Evolutionary conservation across 1,139 yeast species (phyloP).

Genomic region (Suhomyces choctaworum): DNA sequence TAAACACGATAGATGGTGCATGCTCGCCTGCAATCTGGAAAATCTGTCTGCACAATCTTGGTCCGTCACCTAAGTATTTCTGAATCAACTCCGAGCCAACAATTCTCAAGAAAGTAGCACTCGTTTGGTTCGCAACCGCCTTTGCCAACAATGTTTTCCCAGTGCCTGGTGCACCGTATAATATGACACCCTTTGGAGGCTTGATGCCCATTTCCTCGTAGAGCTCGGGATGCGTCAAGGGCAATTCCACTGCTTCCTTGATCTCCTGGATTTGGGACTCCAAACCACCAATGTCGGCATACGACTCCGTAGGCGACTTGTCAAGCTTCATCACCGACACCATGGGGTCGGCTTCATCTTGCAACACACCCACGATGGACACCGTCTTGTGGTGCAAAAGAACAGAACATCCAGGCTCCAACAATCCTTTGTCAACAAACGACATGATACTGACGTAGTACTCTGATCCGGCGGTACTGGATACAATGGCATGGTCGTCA

Average conservation of each 20-base stretch:
- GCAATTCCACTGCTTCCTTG: slow-evolving; percentile 96
- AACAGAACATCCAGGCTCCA: slow-evolving; percentile 98
- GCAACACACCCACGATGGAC: slow-evolving; percentile 90
- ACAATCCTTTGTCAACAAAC: slow-evolving; percentile 94
- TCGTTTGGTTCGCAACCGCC: slow-evolving; percentile 97
- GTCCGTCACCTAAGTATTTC: slow-evolving; percentile 97
- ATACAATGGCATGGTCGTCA: slow-evolving; percentile 98
- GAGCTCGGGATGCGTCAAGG: slow-evolving; percentile 94
- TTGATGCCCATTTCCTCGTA: slow-evolving; percentile 99
- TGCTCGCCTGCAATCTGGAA: slow-evolving; percentile 97
- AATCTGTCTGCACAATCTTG: slow-evolving; percentile 89
- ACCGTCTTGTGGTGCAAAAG: slow-evolving; percentile 93
- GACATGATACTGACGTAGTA: slow-evolving; percentile 94
- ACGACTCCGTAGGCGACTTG: slow-evolving; percentile 95
- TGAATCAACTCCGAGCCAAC: slow-evolving; percentile 97
- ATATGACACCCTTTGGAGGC: slow-evolving; percentile 98
- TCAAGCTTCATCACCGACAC: slow-evolving; percentile 97
- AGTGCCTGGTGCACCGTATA: slow-evolving; percentile 99
- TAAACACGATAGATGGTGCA: slow-evolving; percentile 96
- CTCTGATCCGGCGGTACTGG: slow-evolving; percentile 95
- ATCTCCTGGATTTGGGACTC: slow-evolving; percentile 97
- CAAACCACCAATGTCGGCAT: slow-evolving; percentile 96
- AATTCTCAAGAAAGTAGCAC: slow-evolving; percentile 93
- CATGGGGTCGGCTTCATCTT: slow-evolving; percentile 98
- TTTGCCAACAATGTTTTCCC: slow-evolving; percentile 96